These are phyloP conservation scores for Warburgia ugandensis DNA, from an alignment of 164 flowering plant genomes.

Conservation along the genomic window DNA sequence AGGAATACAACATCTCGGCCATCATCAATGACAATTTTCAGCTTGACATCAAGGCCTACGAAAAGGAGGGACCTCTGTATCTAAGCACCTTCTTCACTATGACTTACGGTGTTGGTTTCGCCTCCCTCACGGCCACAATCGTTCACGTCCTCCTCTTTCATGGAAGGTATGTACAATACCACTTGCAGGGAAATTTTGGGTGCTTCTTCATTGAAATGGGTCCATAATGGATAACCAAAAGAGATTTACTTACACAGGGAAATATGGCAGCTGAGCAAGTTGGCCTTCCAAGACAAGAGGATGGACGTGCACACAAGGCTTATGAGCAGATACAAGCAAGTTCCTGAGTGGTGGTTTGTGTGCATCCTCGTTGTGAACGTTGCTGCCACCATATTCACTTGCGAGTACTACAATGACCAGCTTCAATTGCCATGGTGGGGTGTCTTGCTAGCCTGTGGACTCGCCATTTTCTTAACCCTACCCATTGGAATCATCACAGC, in stretches of 20 bases:
- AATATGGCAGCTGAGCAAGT: conserved; percentile 61
- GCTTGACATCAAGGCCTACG: conserved; percentile 45
- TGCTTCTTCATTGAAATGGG: too few relatives aligned
- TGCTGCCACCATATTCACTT: conserved; percentile 47
- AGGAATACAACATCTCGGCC: conserved; percentile 37
- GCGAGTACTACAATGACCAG: conserved; percentile 58
- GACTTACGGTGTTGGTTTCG: conserved; percentile 75
- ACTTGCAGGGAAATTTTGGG: too few relatives aligned
- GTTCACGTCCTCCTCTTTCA: conserved; percentile 64
- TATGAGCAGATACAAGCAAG: conserved; percentile 63
- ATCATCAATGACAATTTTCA: conserved; percentile 54
- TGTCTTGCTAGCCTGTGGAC: conserved; percentile 53
- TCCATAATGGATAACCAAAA: too few relatives aligned
- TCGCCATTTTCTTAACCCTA: conserved; percentile 76
- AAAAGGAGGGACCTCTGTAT: conserved; percentile 45
- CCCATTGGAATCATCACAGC: conserved; percentile 87
- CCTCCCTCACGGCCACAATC: conserved; percentile 58
- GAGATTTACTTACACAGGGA: conserved; percentile 31
- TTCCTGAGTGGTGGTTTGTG: conserved; percentile 84
- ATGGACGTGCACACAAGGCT: conserved; percentile 74
- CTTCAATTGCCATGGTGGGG: conserved; percentile 94
- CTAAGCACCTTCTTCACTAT: conserved; percentile 68
- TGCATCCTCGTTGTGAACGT: conserved; percentile 49
- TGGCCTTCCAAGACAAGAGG: conserved; percentile 43
- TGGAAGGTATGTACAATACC: conserved; percentile 43